A percentile compares a stretch with the other conserved stretches of the same genome.
phyloP scores from a whole-genome alignment of 169 alveolate genomes.

The Cryptosporidium meleagridis region DNA sequence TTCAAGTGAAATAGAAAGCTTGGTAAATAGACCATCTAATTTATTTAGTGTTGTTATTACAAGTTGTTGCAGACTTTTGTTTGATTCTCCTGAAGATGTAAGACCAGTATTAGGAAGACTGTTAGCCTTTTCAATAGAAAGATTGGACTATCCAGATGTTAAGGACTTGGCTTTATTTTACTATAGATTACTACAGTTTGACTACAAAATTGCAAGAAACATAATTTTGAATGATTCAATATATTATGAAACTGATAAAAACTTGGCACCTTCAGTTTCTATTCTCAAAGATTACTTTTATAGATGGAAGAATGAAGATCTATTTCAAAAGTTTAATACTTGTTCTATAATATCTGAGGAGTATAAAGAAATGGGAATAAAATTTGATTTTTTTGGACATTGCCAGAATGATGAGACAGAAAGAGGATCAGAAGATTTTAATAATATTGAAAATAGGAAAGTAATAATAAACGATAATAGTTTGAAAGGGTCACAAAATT shows the following conservation, averaged over 20 bases:
- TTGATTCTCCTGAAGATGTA: conserved; percentile 37
- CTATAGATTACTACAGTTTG: conserved; percentile 49
- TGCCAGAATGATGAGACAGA: neutral
- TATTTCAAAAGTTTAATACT: conserved; percentile 25
- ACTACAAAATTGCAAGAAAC: conserved; percentile 23
- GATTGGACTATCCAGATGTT: conserved; percentile 48
- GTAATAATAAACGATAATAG: neutral
- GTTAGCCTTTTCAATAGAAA: conserved; percentile 28
- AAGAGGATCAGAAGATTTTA: neutral
- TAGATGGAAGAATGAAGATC: conserved; percentile 21
- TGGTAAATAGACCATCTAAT: neutral
- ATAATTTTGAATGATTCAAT: neutral
- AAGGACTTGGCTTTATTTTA: conserved; percentile 70
- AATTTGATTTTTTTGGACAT: conserved; percentile 29
- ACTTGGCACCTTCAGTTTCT: neutral
- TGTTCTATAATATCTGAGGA: conserved; percentile 7
- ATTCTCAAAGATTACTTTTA: conserved; percentile 30
- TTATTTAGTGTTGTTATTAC: conserved; percentile 30
- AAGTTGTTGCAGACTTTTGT: conserved; percentile 55
- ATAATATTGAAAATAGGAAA: neutral
- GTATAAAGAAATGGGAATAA: neutral
- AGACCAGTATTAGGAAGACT: conserved; percentile 37
- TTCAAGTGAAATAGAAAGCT: neutral
- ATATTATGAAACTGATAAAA: neutral
- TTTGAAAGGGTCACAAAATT: neutral